Evolutionary conservation across 2,329 filamentous ascomycete species (phyloP), one percentile per base, ranked within the genome.

Genomic region (Colletotrichum agaves): DNA sequence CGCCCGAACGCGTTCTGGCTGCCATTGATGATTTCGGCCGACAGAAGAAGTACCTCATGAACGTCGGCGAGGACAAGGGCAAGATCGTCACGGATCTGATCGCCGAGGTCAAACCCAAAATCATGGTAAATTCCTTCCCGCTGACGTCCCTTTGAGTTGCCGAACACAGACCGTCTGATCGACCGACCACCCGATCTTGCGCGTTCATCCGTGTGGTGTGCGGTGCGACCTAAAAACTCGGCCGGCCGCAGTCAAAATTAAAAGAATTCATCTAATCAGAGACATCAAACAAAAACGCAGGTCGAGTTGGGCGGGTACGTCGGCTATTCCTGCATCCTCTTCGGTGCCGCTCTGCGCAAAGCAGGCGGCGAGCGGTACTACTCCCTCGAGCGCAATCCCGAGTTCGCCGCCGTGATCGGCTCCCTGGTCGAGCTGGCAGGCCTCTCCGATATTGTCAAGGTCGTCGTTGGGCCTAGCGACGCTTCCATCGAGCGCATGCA

Each of bases 281-380:
- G 6, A 3, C 0, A 12, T n/a, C 7, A 12, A n/a, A 21, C 46
- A 5, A 27, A 27, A 27, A 27, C 27, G 4, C 6, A 79, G 78
- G 84, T 95, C 52, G 93, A 97, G 75, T 84, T 96, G 0, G 93
- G 93, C 52, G 91, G 91, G 55, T 96, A 95, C 77, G 85, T 94
- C 19, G 93, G 93, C 46, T 96, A 96, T 81, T 95, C 92, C 0
- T 90, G 90, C 67, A 88, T 96, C 67, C 83, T 93, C 1, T 95
- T 94, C 74, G 91, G 87, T 49, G 84, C 88, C 39, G 89, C 90
- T 0, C 80, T 93, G 15, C 86, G 86, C 65, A 83, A 85, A 56
- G 85, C 85, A 3, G 47, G 39, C 61, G 39, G 91, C 90, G 11
- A 91, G 91, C 3, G 82, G 23, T 94, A 93, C 79, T 90, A 86